phyloP scores from a whole-genome alignment of 179 eudicot species.

The Monotropa hypopitys region DNA sequence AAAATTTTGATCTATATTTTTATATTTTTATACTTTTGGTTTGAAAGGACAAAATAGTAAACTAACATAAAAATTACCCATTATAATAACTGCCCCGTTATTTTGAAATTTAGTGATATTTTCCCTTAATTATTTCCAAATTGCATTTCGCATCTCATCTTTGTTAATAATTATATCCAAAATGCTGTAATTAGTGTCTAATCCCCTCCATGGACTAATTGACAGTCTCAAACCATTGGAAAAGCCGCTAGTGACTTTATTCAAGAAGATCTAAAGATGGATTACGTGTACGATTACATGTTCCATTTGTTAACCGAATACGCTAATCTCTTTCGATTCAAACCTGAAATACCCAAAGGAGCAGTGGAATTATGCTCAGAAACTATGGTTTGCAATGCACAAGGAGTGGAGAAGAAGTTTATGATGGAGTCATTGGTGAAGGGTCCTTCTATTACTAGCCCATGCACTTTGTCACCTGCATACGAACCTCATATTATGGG shows the following conservation, averaged over 20 bases:
- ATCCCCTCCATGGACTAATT: neutral
- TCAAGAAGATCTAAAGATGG: slow-evolving; percentile 16
- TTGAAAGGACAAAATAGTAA: too few relatives aligned
- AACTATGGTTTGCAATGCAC: slow-evolving; percentile 10
- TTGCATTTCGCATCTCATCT: too few relatives aligned
- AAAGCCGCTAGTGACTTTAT: slow-evolving; percentile 16
- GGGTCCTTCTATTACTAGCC: slow-evolving; percentile 8
- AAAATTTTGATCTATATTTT: too few relatives aligned
- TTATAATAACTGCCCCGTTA: too few relatives aligned
- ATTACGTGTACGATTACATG: slow-evolving; percentile 16
- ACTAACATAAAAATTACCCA: too few relatives aligned
- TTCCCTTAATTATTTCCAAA: too few relatives aligned
- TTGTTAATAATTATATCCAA: neutral
- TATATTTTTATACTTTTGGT: too few relatives aligned
- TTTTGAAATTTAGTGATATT: too few relatives aligned
- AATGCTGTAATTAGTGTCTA: neutral
- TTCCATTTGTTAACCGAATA: slow-evolving; percentile 15
- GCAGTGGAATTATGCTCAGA: slow-evolving; percentile 12
- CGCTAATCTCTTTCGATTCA: slow-evolving; percentile 11
- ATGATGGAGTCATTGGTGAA: slow-evolving; percentile 16
- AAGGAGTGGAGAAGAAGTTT: slow-evolving; percentile 13
- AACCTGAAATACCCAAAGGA: slow-evolving; percentile 9
- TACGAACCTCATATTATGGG: neutral
- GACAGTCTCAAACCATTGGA: slow-evolving; percentile 16
- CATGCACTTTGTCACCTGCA: slow-evolving; percentile 13